Evolutionary conservation across 2,329 filamentous ascomycete genomes (phyloP).

Genomic region (Fusarium sp.): DNA sequence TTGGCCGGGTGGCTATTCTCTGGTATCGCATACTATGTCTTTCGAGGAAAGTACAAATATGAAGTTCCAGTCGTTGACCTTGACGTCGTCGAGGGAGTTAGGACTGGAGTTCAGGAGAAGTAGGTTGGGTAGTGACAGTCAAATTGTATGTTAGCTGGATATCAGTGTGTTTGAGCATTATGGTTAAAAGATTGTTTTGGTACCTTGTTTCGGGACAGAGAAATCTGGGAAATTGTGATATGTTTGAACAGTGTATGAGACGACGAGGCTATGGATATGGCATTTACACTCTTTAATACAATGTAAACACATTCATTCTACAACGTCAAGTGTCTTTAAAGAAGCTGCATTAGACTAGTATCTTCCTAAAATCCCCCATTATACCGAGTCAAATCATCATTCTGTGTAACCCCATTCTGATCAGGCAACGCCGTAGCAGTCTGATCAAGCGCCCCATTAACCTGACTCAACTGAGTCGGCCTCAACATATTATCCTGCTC

Average conservation of each 20-base stretch:
- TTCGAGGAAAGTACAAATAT: constrained; percentile 44
- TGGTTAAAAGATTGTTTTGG: not conserved
- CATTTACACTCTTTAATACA: not conserved
- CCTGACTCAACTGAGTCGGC: not conserved
- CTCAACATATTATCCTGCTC: constrained; percentile 13
- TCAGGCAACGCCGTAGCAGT: not conserved
- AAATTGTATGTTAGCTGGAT: not conserved
- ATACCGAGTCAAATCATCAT: not conserved
- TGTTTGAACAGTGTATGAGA: not conserved
- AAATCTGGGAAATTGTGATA: not conserved
- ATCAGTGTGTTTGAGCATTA: too few species aligned
- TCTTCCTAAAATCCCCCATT: not conserved
- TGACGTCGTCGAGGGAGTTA: not conserved
- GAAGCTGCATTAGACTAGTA: not conserved
- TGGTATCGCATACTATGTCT: constrained; percentile 52
- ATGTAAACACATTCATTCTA: not conserved
- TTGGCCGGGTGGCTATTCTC: constrained; percentile 55
- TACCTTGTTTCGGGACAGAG: too few species aligned
- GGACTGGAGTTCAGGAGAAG: not conserved
- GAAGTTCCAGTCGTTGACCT: constrained; percentile 26
- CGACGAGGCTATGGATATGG: not conserved
- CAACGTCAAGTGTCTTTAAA: not conserved
- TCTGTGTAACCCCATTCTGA: not conserved
- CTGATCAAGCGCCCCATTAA: not conserved
- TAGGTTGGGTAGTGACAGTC: not conserved